Base-by-base conservation (phyloP, 768 basidiomycete genomes). In the Pisolithus sp. region DNA sequence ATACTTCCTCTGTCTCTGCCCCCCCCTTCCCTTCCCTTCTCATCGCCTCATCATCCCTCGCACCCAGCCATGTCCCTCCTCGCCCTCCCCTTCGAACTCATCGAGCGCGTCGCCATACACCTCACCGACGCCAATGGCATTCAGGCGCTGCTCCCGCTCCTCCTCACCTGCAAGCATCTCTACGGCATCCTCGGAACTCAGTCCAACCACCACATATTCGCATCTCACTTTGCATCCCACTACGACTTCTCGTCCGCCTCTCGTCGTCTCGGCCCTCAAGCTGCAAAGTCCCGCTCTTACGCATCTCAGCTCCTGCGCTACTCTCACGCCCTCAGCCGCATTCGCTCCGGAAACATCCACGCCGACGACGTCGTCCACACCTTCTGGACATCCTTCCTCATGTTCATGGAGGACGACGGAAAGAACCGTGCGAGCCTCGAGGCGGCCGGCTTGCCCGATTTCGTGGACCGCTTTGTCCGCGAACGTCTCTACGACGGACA, bases 331-430 rank as follows among this genome's bases (percentile, higher is more conserved):
- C 57, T 73, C 48, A 54, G 50, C 18, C 59, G 54, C 42, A 59
- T 76, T 46, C 64, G 73, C 50, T 43, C 55, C 1, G 56, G 61
- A 24, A 56, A 76, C 50, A 57, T 73, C 40, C 53, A 67, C 20
- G 72, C 78, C 13, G 24, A 49, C 21, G 34, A 51, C 34, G 20
- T 71, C 52, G 57, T 63, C 12, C 57, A 65, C 0, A 59, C 68
- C 1, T 71, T 88, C 20, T 77, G 76, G 67, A 67, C 65, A 0
- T 72, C 73, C 5, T 79, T 76, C 48, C 58, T 83, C 40, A 77
- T 88, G 73, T 62, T 83, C 63, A 66, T 78, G 4, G 85, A 87
- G 55, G 80, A 84, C 66, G 85, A 87, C 64, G 83, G 83, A 31
- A 76, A 75, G 61, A 88, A 88, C 62, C 71, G 72, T 34, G 67